Base-by-base conservation (phyloP, 768 basidiomycete species). In the Amanita pseudoporphyria region DNA sequence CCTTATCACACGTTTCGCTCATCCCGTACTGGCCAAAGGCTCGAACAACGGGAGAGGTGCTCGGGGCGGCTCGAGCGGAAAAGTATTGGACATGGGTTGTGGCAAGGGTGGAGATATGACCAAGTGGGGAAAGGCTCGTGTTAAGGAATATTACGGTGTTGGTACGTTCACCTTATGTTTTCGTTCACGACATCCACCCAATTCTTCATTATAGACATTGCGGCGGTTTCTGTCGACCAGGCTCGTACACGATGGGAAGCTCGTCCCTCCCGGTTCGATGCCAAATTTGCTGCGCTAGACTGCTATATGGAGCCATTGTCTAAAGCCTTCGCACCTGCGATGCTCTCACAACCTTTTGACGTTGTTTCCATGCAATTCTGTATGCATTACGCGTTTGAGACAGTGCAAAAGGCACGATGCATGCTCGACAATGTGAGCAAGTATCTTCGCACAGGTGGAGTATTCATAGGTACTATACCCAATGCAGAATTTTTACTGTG, bases 301-400 rank as follows among this genome's bases (percentile, higher is more conserved):
- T 97, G 94, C 65, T 99, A 89, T 62, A 72, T 77, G 9, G 73
- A 85, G 54, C 70, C 84, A 2, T 70, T 98, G 33, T 72, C 78
- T 14, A 77, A 77, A 43, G 82, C 72, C n/a, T 77, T 97, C 43
- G 66, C 82, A 3, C 77, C 77, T 1, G 71, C 73, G 14, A 68
- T 74, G 53, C 74, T 89, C 21, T 69, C 67, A 0, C 72, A 75
- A 26, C 83, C 83, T 5, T 96, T 96, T 60, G 96, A 98, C 60
- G 89, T 92, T 50, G 92, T 98, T 5, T 89, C 91, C 2, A 90
- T 97, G 91, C 96, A 99, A 62, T 99, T 99, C 64, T 98, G 96
- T 66, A 97, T 99, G 89, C 96, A 99, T 64, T 98, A 99, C 61
- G 96, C 96, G 6, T 98, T 99, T 63, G 93, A 98, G 64, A 85